Base-by-base conservation (phyloP, 139 green algal genomes). In the Nannochloris sp. region DNA sequence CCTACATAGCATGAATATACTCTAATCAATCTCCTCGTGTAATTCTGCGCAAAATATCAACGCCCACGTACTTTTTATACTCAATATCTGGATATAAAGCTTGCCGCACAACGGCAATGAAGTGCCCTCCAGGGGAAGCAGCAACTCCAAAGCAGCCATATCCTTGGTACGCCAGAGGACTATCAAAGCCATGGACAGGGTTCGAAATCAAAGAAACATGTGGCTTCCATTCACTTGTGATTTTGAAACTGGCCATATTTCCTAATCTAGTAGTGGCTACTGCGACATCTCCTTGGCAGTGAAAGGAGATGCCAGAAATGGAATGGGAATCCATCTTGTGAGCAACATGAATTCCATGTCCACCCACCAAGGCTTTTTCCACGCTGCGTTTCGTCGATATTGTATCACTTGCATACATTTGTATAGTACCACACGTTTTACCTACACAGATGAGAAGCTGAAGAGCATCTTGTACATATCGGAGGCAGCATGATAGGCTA, bases 121-220 rank as follows among this genome's bases (percentile, higher is more conserved):
- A 76, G 16, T 67, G n/a, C 30, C 70, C 70, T 3, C 48, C 26
- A n/a, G 63, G 70, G 5, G 70, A 72, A 23, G 45, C 16, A 4
- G 70, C 63, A 62, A 72, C 33, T 17, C 70, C 70, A 16, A 55
- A 29, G 12, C 51, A 62, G 20, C 70, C 62, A 40, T 68, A 56
- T 16, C 70, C 70, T 25, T 14, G 14, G 25, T 37, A 37, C 11
- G 25, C 50, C 25, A n/a, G 12, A 20, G 23, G 17, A 56, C 59
- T 57, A 59, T 72, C n/a, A 56, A 48, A 55, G 20, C 29, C 25
- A n/a, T 60, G 26, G 43, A 70, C 26, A 20, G 49, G 37, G 49
- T 10, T 14, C 4, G 14, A 11, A 13, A 26, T 14, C 30, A 40
- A 17, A 13, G 14, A n/a, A 5, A 31, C 33, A 26, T 45, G 9